Evolutionary conservation across 2,329 filamentous ascomycete species (phyloP).

Genomic region (Cytospora piceae): DNA sequence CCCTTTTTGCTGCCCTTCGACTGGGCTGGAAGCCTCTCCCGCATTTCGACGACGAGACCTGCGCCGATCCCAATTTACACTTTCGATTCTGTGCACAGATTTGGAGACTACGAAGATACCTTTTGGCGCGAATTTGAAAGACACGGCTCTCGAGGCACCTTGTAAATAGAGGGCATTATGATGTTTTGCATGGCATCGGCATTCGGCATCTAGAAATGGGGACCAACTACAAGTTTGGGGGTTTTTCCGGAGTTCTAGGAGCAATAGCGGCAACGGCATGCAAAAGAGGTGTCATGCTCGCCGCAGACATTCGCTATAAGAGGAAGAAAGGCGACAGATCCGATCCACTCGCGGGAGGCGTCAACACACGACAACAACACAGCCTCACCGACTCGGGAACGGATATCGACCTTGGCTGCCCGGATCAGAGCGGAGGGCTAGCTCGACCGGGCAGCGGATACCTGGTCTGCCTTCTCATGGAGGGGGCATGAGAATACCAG

Average conservation of each 20-base stretch:
- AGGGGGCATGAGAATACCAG: slow-evolving; percentile 21
- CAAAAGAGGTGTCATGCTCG: slow-evolving; percentile 41
- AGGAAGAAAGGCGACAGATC: slow-evolving; percentile 35
- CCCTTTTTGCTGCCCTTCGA: slow-evolving; percentile 19
- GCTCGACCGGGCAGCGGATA: slow-evolving; percentile 35
- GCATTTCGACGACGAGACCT: slow-evolving; percentile 23
- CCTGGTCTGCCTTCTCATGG: slow-evolving; percentile 17
- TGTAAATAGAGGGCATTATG: slow-evolving; percentile 55
- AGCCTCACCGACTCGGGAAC: slow-evolving; percentile 23
- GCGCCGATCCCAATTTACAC: slow-evolving; percentile 24
- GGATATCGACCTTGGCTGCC: slow-evolving; percentile 33
- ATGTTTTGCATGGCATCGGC: slow-evolving; percentile 55
- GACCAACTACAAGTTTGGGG: slow-evolving; percentile 36
- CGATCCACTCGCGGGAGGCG: slow-evolving; percentile 32
- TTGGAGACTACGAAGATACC: slow-evolving; percentile 30
- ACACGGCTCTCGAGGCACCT: slow-evolving; percentile 41
- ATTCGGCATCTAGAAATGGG: slow-evolving; percentile 53
- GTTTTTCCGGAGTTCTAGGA: slow-evolving; percentile 52
- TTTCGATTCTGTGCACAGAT: slow-evolving; percentile 32
- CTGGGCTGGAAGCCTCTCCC: slow-evolving; percentile 26
- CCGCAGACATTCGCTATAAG: slow-evolving; percentile 50
- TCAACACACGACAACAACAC: slow-evolving; percentile 28
- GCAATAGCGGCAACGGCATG: slow-evolving; percentile 44
- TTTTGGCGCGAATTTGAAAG: slow-evolving; percentile 32
- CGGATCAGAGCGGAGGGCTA: slow-evolving; percentile 41